Percentiles rank a stretch among this genome's conserved stretches.
phyloP scores from a whole-genome alignment of 148 eudicot species.

The Nepenthes gracilis region DNA sequence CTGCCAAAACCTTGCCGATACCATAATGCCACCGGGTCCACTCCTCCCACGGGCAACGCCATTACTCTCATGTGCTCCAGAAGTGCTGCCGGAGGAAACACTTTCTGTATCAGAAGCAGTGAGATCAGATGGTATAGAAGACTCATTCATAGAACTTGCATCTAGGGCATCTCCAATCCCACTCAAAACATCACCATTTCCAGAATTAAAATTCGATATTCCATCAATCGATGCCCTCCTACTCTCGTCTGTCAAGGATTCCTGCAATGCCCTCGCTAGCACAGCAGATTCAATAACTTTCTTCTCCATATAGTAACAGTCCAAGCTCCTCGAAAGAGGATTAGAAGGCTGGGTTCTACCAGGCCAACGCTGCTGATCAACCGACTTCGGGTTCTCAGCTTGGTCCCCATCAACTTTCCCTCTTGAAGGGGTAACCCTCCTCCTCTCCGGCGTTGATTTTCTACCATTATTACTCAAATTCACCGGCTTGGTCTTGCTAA shows the following conservation, averaged over 20 bases:
- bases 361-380: conserved; percentile 87
- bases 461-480: conserved; percentile 39
- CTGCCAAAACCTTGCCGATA: conserved; percentile 89
- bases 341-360: conserved; percentile 37
- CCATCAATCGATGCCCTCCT: conserved; percentile 77
- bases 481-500: conserved; percentile 73
- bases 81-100: conserved; percentile 86
- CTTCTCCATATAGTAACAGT: conserved; percentile 30
- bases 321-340: conserved; percentile 46
- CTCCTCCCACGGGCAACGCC: conserved; percentile 22
- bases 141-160: conserved; percentile 42
- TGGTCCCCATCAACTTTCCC: conserved; percentile 56
- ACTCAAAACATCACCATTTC: conserved; percentile 37
- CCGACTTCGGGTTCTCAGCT: conserved; percentile 42
- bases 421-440: conserved; percentile 51
- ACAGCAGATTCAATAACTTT: conserved; percentile 45
- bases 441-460: conserved; percentile 76
- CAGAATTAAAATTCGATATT: conserved; percentile 47
- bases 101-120: conserved; percentile 86
- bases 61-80: conserved; percentile 51
- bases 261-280: conserved; percentile 42
- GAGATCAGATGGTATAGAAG: conserved; percentile 53
- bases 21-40: conserved; percentile 52
- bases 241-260: conserved; percentile 42
- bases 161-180: conserved; percentile 23